Percentiles rank a stretch among this genome's conserved stretches.
These are phyloP conservation scores for Apiospora koreana DNA, from an alignment of 2,329 filamentous ascomycete species.

Conservation along the genomic window DNA sequence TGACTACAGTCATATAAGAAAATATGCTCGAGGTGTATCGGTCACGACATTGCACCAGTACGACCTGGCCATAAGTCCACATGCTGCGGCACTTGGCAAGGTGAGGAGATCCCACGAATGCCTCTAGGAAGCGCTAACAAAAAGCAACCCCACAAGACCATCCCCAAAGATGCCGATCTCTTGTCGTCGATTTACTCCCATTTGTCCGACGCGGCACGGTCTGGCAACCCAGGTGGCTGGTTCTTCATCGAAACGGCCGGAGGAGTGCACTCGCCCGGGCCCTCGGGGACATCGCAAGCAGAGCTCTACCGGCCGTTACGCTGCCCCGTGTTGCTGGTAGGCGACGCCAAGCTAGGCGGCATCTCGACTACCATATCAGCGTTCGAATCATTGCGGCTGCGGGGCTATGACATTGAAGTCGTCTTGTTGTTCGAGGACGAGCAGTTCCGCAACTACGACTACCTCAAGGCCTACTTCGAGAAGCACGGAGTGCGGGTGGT, in stretches of 20 bases:
- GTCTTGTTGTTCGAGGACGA: constrained; percentile 69
- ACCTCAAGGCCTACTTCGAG: constrained; percentile 58
- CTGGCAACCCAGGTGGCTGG: constrained; percentile 46
- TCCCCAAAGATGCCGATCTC: constrained; percentile 52
- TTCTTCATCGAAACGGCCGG: constrained; percentile 80
- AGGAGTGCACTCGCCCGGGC: constrained; percentile 77
- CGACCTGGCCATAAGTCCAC: constrained; percentile 73
- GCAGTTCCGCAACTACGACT: constrained; percentile 67
- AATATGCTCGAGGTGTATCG: constrained; percentile 53
- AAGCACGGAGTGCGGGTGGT: constrained; percentile 58
- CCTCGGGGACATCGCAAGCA: constrained; percentile 74
- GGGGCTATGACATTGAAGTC: constrained; percentile 75
- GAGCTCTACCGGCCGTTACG: constrained; percentile 76
- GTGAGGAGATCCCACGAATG: constrained; percentile 28
- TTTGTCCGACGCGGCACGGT: constrained; percentile 42
- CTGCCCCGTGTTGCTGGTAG: constrained; percentile 73
- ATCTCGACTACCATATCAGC: constrained; percentile 81
- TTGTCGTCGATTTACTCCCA: constrained; percentile 48
- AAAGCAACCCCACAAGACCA: constrained; percentile 35
- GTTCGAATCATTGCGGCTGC: constrained; percentile 74
- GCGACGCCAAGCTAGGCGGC: constrained; percentile 74
- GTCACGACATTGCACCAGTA: constrained; percentile 69
- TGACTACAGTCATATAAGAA: constrained; percentile 58
- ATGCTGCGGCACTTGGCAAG: constrained; percentile 64
- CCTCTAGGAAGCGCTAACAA: background rate